phyloP scores from a whole-genome alignment of 1,284 basidiomycete genomes.

The Xerocomus amazonicus region DNA sequence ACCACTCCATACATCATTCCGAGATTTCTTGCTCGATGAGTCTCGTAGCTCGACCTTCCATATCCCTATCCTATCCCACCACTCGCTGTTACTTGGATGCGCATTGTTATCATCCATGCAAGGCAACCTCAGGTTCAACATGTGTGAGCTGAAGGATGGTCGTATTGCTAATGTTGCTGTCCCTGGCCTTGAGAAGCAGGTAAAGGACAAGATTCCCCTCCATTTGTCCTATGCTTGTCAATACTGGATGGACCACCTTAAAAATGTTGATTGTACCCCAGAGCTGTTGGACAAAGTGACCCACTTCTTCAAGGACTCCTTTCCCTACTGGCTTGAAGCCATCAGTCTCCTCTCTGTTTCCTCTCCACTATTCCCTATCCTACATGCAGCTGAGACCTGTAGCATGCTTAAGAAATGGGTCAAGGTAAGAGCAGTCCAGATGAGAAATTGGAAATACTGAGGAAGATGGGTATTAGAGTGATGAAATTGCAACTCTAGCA shows the following conservation, averaged over 20 bases:
- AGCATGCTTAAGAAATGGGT: background rate
- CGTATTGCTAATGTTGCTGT: background rate
- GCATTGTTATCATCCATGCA: slow-evolving; percentile 4
- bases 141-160: slow-evolving; percentile 4
- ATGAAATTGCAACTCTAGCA: background rate
- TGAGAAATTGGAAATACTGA: background rate
- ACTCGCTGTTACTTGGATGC: background rate
- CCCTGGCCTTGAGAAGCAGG: background rate
- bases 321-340: no score
- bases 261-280: background rate
- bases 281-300: no score
- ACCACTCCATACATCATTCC: slow-evolving; percentile 1
- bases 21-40: slow-evolving; percentile 7
- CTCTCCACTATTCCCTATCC: background rate
- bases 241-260: slow-evolving; percentile 11
- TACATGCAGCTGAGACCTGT: slow-evolving; percentile 5
- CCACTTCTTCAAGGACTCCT: no score
- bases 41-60: slow-evolving; percentile 1
- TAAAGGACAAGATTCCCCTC: slow-evolving; percentile 1
- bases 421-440: background rate
- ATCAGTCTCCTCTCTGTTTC: slow-evolving; percentile 1
- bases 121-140: slow-evolving; percentile 6
- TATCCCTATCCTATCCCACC: background rate
- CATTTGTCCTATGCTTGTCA: slow-evolving; percentile 8
- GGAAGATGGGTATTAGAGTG: background rate